Evolutionary conservation across 2,329 filamentous ascomycete genomes (phyloP).

Genomic region (Penicillium capsulatum): DNA sequence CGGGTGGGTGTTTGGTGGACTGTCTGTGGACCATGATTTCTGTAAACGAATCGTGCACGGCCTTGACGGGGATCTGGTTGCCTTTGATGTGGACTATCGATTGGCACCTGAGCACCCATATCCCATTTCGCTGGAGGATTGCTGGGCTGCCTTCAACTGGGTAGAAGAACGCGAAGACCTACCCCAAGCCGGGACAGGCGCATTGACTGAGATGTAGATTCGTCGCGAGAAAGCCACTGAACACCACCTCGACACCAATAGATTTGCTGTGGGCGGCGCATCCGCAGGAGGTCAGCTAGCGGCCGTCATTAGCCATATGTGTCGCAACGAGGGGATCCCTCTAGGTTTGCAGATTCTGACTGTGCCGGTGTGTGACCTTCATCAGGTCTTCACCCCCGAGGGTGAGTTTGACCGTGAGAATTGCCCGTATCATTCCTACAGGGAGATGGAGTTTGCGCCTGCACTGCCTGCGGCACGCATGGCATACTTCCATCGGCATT

Average conservation of each 20-base stretch:
- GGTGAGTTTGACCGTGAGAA: constrained; percentile 34
- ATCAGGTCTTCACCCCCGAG: constrained; percentile 34
- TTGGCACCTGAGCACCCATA: constrained; percentile 40
- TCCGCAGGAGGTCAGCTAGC: constrained; percentile 42
- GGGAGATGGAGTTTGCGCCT: constrained; percentile 37
- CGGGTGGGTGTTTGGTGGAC: constrained; percentile 44
- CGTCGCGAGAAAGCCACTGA: constrained; percentile 30
- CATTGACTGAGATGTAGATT: constrained; percentile 21
- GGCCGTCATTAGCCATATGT: constrained; percentile 38
- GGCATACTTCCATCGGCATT: constrained; percentile 39
- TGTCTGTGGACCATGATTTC: constrained; percentile 38
- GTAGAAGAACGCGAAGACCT: constrained; percentile 17
- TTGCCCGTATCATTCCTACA: constrained; percentile 39
- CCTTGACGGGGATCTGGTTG: constrained; percentile 38
- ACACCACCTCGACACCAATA: constrained; percentile 34
- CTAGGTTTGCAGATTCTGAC: constrained; percentile 37
- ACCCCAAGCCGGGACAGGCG: neutral
- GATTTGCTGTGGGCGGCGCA: constrained; percentile 37
- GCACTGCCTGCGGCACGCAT: constrained; percentile 37
- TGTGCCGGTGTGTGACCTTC: constrained; percentile 37
- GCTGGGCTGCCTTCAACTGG: constrained; percentile 41
- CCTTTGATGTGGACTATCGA: constrained; percentile 45
- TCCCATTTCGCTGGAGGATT: constrained; percentile 39
- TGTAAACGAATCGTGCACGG: constrained; percentile 40
- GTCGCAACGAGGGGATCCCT: constrained; percentile 35